A percentile compares a stretch with the other conserved stretches of the same genome.
phyloP scores from a whole-genome alignment of 2,329 filamentous ascomycete genomes.

The Teratosphaeria zuluensis region DNA sequence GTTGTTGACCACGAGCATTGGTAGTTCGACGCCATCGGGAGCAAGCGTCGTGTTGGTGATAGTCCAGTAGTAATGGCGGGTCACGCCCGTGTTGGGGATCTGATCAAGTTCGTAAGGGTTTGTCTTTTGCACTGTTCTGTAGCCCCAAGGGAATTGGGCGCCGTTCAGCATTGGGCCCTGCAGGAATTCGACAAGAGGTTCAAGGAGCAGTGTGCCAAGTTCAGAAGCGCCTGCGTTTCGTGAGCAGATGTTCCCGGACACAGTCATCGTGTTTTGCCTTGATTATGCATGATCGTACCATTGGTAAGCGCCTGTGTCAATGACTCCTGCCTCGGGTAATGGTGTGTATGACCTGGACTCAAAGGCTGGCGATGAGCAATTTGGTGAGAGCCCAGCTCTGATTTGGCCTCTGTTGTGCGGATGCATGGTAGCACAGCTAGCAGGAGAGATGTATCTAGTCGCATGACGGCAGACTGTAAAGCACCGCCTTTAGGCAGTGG shows the following conservation, averaged over 20 bases:
- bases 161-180: slow-evolving; percentile 11
- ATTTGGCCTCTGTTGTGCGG: not conserved
- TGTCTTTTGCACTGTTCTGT: slow-evolving; percentile 16
- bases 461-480: not conserved
- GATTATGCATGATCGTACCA: not conserved
- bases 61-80: slow-evolving; percentile 20
- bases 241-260: not conserved
- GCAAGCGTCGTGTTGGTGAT: slow-evolving; percentile 17
- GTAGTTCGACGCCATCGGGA: slow-evolving; percentile 22
- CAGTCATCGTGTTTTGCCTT: not conserved
- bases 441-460: not conserved
- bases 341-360: not conserved
- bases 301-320: not conserved
- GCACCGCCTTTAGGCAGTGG: not conserved
- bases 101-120: slow-evolving; percentile 20
- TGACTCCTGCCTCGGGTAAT: not conserved
- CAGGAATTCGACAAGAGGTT: slow-evolving; percentile 7
- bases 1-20: slow-evolving; percentile 23
- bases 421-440: not conserved
- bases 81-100: slow-evolving; percentile 23
- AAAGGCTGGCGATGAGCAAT: too few species aligned
- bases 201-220: not conserved
- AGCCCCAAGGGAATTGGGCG: slow-evolving; percentile 20
- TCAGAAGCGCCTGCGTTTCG: not conserved
- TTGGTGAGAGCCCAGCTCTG: not conserved